Percentiles rank a stretch among this genome's conserved stretches.
These are phyloP conservation scores for Lasiodiplodia gonubiensis DNA, from an alignment of 2,329 filamentous ascomycete species.

Conservation along the genomic window DNA sequence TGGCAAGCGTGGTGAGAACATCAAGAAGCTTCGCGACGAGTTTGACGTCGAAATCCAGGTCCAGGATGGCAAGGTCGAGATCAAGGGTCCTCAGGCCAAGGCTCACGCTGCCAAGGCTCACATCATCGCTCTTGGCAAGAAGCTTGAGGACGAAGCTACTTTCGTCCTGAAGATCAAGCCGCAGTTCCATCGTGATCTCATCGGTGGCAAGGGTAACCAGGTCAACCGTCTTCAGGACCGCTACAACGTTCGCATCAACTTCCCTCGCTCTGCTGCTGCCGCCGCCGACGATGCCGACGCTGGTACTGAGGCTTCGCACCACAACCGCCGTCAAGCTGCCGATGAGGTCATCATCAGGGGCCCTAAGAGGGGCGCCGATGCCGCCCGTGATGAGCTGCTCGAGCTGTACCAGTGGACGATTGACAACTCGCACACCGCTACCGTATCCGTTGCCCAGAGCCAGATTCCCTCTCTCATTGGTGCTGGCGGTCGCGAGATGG, in stretches of 20 bases:
- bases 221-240: conserved; percentile 91
- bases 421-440: conserved; percentile 82
- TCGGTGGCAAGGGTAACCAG: conserved; percentile 83
- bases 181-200: conserved; percentile 92
- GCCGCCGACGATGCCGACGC: conserved; percentile 75
- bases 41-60: conserved; percentile 83
- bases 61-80: conserved; percentile 89
- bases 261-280: conserved; percentile 70
- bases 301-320: conserved; percentile 57
- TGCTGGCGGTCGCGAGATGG: conserved; percentile 86
- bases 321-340: conserved; percentile 72
- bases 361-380: conserved; percentile 89
- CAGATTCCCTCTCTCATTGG: conserved; percentile 95
- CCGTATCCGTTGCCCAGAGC: conserved; percentile 84
- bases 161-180: conserved; percentile 88
- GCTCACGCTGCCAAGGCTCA: conserved; percentile 84
- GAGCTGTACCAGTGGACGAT: conserved; percentile 87
- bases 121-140: conserved; percentile 78
- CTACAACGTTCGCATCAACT: conserved; percentile 94
- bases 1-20: conserved; percentile 70
- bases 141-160: conserved; percentile 88
- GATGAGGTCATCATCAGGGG: conserved; percentile 93
- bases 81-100: conserved; percentile 95
- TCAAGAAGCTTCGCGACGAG: conserved; percentile 71
- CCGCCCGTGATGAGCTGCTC: conserved; percentile 88